Conservation (phyloP, 2,329 filamentous ascomycete species). For the Aspergillus chevalieri region DNA sequence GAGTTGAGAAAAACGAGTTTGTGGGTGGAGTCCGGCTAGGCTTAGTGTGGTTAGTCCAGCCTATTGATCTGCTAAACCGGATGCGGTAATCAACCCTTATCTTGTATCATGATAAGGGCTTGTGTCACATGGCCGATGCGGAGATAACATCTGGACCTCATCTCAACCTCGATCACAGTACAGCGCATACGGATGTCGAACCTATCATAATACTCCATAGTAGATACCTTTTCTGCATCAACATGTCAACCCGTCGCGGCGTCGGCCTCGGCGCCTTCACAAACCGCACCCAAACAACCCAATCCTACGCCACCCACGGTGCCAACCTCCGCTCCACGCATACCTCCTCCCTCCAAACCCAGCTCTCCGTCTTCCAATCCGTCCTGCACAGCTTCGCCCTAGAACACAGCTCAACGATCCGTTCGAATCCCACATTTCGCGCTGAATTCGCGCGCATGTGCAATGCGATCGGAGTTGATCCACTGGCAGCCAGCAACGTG, state of each 20-base stretch:
- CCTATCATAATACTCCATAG: background rate
- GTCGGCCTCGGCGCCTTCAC: constrained; percentile 89
- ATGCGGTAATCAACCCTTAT: too few species aligned
- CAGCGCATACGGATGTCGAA: background rate
- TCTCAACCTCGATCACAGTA: too few species aligned
- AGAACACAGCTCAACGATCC: constrained; percentile 92
- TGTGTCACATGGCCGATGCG: too few species aligned
- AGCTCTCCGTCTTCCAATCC: constrained; percentile 92
- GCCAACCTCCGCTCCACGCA: constrained; percentile 78
- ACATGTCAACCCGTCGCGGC: constrained; percentile 50
- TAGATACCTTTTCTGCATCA: background rate
- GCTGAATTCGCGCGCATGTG: constrained; percentile 99
- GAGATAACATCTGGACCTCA: too few species aligned
- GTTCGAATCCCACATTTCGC: constrained; percentile 88
- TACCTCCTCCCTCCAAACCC: constrained; percentile 78
- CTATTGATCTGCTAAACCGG: too few species aligned
- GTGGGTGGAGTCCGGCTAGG: background rate
- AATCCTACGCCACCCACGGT: constrained; percentile 87
- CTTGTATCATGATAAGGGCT: too few species aligned
- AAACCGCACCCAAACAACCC: constrained; percentile 73
- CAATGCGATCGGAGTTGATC: constrained; percentile 91
- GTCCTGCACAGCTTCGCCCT: constrained; percentile 91
- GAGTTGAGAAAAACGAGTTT: constrained; percentile 25
- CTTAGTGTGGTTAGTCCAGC: too few species aligned
- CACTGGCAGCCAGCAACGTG: constrained; percentile 64